Evolutionary conservation across 371 early-diverging fungal species (phyloP), one percentile per base, ranked within the genome.

Genomic region (Rhizopus arrhizus): DNA sequence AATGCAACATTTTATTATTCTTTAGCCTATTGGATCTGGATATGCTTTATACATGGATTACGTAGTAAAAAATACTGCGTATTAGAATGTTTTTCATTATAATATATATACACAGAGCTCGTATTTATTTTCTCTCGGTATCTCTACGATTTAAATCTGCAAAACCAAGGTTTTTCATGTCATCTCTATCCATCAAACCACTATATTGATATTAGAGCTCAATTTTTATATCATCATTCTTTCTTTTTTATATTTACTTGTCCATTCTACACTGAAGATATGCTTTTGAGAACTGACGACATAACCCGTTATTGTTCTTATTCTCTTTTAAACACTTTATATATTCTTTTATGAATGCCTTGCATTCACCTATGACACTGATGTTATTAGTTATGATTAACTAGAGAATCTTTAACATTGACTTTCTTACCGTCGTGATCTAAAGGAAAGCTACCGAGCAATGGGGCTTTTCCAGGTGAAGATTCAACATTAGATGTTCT

Each of bases 191-290:
- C 91, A 91, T 91, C 36, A 91, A 70, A 0, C 85, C 86, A 48
- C 88, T 87, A 60, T 34, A 41, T 32, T 1, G 59, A 12, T 55
- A 41, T 40, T 34, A 22, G 49, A 43, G 43, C 1, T 6, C 13
- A 13, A 13, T 43, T 11, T 15, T 11, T 43, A 13, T 43, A 13
- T 15, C 43, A 11, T 13, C n/a, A 13, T n/a, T 43, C 5, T 43
- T 43, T 13, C 5, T 4, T 43, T n/a, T 43, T 10, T 40, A 10
- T 10, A 40, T 22, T 66, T 79, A 90, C 91, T 83, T 86, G 49
- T 90, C 83, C 94, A 94, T 94, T 28, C 94, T 84, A 64, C 94
- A 94, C 74, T 85, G 78, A 32, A 94, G 74, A 64, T 92, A 92
- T 4, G 74, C 72, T 60, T 83, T 81, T 2, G 91, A 84, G 3